A percentile compares a stretch with the other conserved stretches of the same genome.
Evolutionary conservation across 805 yeast species (phyloP).

Genomic region (Kregervanrija fluxuum): DNA sequence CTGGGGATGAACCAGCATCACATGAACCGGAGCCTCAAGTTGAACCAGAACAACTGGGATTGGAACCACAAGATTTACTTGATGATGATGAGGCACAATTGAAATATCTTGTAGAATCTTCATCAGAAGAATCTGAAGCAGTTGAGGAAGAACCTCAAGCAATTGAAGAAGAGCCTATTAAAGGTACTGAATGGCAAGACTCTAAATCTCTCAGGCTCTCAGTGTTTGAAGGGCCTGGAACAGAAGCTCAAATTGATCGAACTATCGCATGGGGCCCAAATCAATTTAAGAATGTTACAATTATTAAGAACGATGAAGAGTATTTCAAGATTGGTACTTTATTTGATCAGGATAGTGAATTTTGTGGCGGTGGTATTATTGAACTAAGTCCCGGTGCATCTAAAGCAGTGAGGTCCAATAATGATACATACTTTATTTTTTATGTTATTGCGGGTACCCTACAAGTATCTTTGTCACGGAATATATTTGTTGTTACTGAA

Average conservation of each 20-base stretch:
- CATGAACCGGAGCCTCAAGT: no score
- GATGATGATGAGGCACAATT: no score
- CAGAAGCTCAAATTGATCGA: constrained; percentile 35
- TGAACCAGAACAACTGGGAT: no score
- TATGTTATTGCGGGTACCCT: constrained; percentile 65
- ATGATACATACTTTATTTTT: constrained; percentile 64
- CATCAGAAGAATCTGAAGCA: not conserved
- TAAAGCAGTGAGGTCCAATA: constrained; percentile 55
- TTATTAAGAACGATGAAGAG: constrained; percentile 36
- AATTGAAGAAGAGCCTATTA: constrained; percentile 4
- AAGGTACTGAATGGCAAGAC: constrained; percentile 48
- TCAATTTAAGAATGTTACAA: constrained; percentile 38
- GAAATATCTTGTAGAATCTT: no score
- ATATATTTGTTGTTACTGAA: constrained; percentile 49
- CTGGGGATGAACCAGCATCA: no score
- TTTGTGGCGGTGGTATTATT: constrained; percentile 68
- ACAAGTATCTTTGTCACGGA: constrained; percentile 57
- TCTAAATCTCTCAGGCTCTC: constrained; percentile 35
- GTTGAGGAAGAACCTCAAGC: no score
- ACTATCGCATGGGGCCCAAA: constrained; percentile 63
- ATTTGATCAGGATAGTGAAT: constrained; percentile 55
- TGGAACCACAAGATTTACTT: no score
- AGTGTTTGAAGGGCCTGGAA: constrained; percentile 46
- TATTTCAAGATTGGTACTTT: constrained; percentile 56
- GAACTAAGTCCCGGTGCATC: constrained; percentile 55